phyloP scores from a whole-genome alignment of 768 basidiomycete species.

The Suillus weaverae region DNA sequence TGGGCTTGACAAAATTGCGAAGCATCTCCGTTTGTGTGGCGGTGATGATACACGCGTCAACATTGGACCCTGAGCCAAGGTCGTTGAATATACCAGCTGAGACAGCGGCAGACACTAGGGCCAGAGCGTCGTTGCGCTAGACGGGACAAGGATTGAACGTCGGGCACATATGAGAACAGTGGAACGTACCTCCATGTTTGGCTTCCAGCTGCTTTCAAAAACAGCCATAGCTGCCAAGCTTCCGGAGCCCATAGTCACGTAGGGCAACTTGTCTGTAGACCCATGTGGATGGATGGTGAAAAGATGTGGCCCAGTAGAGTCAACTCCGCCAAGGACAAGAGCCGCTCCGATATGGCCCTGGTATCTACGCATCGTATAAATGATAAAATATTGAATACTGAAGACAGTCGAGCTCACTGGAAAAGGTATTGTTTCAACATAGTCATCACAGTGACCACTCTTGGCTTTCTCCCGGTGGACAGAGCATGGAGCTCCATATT shows the following conservation, averaged over 20 bases:
- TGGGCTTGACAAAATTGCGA: slow-evolving; percentile 91
- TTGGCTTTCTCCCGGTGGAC: slow-evolving; percentile 86
- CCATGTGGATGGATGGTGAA: slow-evolving; percentile 97
- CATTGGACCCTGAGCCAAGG: slow-evolving; percentile 96
- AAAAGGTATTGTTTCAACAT: slow-evolving; percentile 97
- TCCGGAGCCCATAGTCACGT: slow-evolving; percentile 98
- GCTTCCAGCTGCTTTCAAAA: slow-evolving; percentile 84
- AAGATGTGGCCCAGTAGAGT: slow-evolving; percentile 88
- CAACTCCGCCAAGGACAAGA: slow-evolving; percentile 96
- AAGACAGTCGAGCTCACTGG: slow-evolving; percentile 46
- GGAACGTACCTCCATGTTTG: slow-evolving; percentile 71
- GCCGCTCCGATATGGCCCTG: slow-evolving; percentile 95
- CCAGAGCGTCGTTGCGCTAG: slow-evolving; percentile 79
- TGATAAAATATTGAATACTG: neutral
- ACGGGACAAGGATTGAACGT: slow-evolving; percentile 4
- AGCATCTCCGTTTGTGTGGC: slow-evolving; percentile 86
- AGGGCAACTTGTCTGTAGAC: slow-evolving; percentile 97
- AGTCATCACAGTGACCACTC: slow-evolving; percentile 98
- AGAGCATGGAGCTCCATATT: slow-evolving; percentile 94
- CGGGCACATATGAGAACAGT: neutral
- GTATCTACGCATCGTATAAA: slow-evolving; percentile 49
- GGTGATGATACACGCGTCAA: slow-evolving; percentile 96
- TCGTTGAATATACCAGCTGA: slow-evolving; percentile 99
- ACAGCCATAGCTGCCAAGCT: slow-evolving; percentile 98
- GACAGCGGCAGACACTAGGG: slow-evolving; percentile 82